These are phyloP conservation scores for Asterella californica DNA, from an alignment of 225 moss, liverwort and hornwort genomes.

Conservation along the genomic window DNA sequence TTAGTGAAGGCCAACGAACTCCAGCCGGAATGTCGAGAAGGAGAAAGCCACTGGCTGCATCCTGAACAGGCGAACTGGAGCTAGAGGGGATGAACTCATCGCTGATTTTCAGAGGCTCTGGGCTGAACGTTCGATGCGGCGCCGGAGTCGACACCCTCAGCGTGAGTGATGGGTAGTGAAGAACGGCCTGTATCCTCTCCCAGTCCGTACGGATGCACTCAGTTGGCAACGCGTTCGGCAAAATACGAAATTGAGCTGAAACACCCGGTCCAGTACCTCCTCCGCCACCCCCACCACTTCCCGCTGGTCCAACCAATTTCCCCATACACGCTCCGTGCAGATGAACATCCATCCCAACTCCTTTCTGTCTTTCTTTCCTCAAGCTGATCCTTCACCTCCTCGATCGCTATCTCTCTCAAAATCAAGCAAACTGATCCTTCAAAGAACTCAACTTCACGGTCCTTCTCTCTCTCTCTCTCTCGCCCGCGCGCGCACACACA, in stretches of 20 bases:
- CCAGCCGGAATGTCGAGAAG: conserved; percentile 26
- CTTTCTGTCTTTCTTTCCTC: neutral
- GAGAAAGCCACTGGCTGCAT: conserved; percentile 27
- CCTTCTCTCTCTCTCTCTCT: too few relatives aligned
- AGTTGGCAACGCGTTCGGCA: conserved; percentile 30
- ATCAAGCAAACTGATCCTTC: too few relatives aligned
- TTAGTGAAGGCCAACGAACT: conserved; percentile 12
- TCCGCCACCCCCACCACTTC: conserved; percentile 26
- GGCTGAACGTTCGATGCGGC: conserved; percentile 37
- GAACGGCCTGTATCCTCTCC: conserved; percentile 33
- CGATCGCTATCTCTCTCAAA: neutral
- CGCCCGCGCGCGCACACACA: too few relatives aligned
- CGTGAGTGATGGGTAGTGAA: conserved; percentile 24
- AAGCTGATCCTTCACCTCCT: neutral
- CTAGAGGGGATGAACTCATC: conserved; percentile 31
- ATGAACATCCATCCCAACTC: conserved; percentile 34
- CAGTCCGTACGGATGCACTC: conserved; percentile 29
- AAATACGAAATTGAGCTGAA: conserved; percentile 43
- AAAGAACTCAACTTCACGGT: too few relatives aligned
- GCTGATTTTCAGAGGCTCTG: conserved; percentile 40
- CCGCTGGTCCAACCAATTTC: conserved; percentile 46
- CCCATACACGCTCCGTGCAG: conserved; percentile 49
- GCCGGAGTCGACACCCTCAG: conserved; percentile 30
- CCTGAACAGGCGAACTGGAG: conserved; percentile 28
- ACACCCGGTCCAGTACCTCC: conserved; percentile 21